Evolutionary conservation across 768 basidiomycete species (phyloP).

Genomic region (Trametes cinnabarina): DNA sequence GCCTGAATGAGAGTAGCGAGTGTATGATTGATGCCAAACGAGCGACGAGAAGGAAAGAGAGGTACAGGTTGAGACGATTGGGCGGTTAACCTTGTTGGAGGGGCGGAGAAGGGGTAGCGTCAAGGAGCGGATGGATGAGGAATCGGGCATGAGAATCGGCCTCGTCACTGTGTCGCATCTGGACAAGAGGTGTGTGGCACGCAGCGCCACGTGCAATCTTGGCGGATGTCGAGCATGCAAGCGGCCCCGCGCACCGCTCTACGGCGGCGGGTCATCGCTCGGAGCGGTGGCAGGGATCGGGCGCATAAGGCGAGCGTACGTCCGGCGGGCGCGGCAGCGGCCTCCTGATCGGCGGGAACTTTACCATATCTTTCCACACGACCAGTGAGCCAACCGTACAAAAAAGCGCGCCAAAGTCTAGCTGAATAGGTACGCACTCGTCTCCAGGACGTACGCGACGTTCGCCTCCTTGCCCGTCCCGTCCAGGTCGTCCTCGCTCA

Average conservation of each 20-base stretch:
- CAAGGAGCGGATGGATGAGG: background rate
- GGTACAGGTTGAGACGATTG: no score
- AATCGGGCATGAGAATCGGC: background rate
- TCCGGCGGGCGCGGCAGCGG: constrained; percentile 6
- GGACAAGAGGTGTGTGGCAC: no score
- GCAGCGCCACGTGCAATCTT: background rate
- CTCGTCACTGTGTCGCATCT: no score
- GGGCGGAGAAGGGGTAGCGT: no score
- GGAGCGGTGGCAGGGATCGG: background rate
- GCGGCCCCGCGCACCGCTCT: no score
- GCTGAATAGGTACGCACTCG: constrained; percentile 54
- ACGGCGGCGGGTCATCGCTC: background rate
- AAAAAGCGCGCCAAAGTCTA: background rate
- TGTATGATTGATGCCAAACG: no score
- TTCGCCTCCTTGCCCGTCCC: constrained; percentile 49
- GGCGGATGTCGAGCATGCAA: no score
- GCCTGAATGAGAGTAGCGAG: no score
- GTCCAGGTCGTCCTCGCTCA: constrained; percentile 73
- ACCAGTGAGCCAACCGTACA: background rate
- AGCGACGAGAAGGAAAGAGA: no score
- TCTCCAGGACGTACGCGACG: constrained; percentile 84
- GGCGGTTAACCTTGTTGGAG: no score
- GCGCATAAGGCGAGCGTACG: background rate
- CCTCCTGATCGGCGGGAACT: constrained; percentile 53
- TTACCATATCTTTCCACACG: constrained; percentile 66